Evolutionary conservation across 2,329 filamentous ascomycete genomes (phyloP).

Genomic region (Scolecobasidium constrictum): DNA sequence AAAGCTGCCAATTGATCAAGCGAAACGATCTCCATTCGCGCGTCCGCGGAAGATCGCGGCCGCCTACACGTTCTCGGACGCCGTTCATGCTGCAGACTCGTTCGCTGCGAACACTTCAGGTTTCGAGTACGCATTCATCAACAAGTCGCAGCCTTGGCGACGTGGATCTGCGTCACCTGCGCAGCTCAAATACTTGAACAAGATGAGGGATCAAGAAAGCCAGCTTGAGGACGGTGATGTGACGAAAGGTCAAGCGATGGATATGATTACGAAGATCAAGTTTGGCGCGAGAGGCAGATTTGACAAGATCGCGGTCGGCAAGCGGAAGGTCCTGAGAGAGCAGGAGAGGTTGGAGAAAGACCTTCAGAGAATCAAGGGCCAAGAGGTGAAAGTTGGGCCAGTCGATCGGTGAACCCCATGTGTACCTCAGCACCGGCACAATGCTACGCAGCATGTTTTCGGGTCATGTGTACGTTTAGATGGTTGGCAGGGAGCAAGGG

Average conservation of each 20-base stretch:
- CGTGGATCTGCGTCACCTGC: slow-evolving; percentile 51
- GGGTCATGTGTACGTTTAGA: no score
- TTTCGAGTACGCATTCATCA: slow-evolving; percentile 61
- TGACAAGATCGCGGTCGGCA: slow-evolving; percentile 21
- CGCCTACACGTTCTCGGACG: slow-evolving; percentile 57
- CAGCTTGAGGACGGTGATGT: slow-evolving; percentile 46
- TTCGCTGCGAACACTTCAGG: slow-evolving; percentile 55
- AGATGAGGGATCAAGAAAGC: slow-evolving; percentile 44
- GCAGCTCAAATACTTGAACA: slow-evolving; percentile 62
- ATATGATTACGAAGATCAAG: slow-evolving; percentile 89
- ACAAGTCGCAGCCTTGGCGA: slow-evolving; percentile 59
- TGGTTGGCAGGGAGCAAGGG: no score
- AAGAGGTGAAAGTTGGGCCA: slow-evolving; percentile 40
- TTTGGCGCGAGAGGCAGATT: slow-evolving; percentile 65
- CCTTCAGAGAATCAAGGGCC: slow-evolving; percentile 24
- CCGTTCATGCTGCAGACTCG: slow-evolving; percentile 76
- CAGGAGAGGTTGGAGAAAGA: slow-evolving; percentile 38
- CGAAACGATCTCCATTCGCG: slow-evolving; percentile 46
- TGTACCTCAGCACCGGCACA: no score
- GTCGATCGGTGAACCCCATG: no score
- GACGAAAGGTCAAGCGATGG: slow-evolving; percentile 69
- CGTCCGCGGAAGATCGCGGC: slow-evolving; percentile 58
- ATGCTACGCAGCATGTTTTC: no score
- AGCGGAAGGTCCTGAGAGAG: slow-evolving; percentile 22
- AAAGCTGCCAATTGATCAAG: slow-evolving; percentile 21